Evolutionary conservation across 2,329 filamentous ascomycete species (phyloP), one percentile per base, ranked within the genome.

Genomic region (Sporothrix humicola): DNA sequence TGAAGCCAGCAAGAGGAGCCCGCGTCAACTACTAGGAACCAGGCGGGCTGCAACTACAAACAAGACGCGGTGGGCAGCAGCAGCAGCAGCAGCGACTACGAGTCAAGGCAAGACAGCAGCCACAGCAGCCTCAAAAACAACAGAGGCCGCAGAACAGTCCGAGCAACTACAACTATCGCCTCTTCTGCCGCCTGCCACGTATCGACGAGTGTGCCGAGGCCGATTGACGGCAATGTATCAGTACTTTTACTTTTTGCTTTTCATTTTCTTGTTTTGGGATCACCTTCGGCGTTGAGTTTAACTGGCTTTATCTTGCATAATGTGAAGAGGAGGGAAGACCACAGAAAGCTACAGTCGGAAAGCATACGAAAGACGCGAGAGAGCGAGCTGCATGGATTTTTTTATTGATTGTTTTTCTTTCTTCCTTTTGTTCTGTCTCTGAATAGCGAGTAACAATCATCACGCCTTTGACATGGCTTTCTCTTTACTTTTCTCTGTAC

Each of bases 1-100:
- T 37, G 31, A 37, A 37, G 31, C 31, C 31, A 7, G 31, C n/a
- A 56, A 56, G 8, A 56, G 20, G 23, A 58, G n/a, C 8, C 12
- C 68, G 59, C 68, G 42, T n/a, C 42, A 42, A 37, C 68, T 71
- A 37, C 68, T 73, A 73, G 72, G 72, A 50, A 70, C 52, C 50
- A 44, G 69, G 31, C 52, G 15, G 17, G n/a, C 61, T 15, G 26
- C 66, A 8, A n/a, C n/a, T 23, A 12, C 46, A 4, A 31, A 37
- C 31, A 37, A 37, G 31, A 37, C 31, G 31, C 31, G 48, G 12
- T 10, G 26, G 12, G 3, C 10, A 48, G 1, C 12, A 15, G n/a
- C 46, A 56, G 12, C 37, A 3, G 4, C 63, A 8, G 42, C 46
- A 12, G 50, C 54, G 69, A 58, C 56, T 63, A 6, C 56, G 54